phyloP scores from a whole-genome alignment of 495 filamentous ascomycete genomes.

The Daldinia concentrica region DNA sequence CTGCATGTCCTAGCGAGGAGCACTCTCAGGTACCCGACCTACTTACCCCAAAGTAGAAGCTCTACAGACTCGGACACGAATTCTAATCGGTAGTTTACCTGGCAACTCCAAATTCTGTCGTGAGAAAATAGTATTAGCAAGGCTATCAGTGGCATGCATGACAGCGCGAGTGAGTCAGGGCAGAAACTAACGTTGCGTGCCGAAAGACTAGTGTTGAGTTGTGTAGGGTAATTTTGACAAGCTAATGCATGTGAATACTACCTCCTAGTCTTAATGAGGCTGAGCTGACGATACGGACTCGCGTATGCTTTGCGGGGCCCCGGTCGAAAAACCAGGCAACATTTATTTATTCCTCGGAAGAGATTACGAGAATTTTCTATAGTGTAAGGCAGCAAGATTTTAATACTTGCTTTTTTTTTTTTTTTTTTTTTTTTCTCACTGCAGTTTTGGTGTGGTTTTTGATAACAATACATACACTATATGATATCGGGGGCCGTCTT shows the following conservation, averaged over 20 bases:
- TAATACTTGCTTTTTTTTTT: no score
- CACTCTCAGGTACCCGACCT: background rate
- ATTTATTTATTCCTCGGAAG: background rate
- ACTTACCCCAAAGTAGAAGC: background rate
- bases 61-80: background rate
- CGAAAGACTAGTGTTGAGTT: background rate
- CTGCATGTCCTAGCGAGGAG: slow-evolving; percentile 1
- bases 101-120: no score
- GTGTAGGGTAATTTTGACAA: no score
- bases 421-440: no score
- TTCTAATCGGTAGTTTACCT: background rate
- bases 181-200: background rate
- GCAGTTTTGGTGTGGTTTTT: no score
- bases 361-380: background rate
- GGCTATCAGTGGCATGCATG: background rate
- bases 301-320: slow-evolving; percentile 6
- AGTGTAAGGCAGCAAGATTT: slow-evolving; percentile 4
- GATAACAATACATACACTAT: background rate
- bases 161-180: background rate
- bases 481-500: background rate
- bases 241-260: background rate
- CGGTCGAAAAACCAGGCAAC: slow-evolving; percentile 4
- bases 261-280: slow-evolving; percentile 7
- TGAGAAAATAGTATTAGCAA: no score
- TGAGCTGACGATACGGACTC: slow-evolving; percentile 5